phyloP scores from a whole-genome alignment of 225 moss, liverwort and hornwort species.

The Climacium dendroides region DNA sequence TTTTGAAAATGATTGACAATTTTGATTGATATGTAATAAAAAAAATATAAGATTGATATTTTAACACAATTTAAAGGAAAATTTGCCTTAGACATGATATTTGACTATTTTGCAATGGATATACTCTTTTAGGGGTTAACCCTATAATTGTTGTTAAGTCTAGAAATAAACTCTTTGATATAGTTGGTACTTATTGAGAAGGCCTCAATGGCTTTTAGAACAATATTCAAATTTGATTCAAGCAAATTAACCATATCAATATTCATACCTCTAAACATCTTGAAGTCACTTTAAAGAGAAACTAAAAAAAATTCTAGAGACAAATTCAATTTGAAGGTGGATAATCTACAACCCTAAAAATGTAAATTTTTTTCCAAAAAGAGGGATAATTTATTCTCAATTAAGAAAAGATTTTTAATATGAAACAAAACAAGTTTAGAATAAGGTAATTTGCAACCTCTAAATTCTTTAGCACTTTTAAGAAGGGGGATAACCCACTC shows the following conservation, averaged over 20 bases:
- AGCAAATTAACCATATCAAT: rapidly evolving
- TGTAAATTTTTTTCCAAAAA: background rate
- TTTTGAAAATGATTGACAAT: no score
- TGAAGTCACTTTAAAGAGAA: no score
- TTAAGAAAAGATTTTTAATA: background rate
- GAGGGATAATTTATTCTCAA: rapidly evolving
- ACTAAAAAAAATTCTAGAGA: no score
- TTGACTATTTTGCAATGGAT: no score
- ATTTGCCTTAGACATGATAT: no score
- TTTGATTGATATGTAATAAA: no score
- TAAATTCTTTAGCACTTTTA: background rate
- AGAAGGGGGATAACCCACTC: no score
- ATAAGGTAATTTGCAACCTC: rapidly evolving
- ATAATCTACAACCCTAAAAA: background rate
- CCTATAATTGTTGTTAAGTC: rapidly evolving
- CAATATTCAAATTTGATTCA: rapidly evolving
- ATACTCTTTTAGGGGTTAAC: no score
- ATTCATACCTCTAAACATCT: no score
- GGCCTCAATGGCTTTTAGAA: background rate
- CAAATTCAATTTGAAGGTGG: background rate
- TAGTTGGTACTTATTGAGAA: background rate
- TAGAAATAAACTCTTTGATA: background rate
- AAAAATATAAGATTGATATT: no score
- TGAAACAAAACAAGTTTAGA: background rate
- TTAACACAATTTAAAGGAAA: no score